These are phyloP conservation scores for Botrytis elliptica DNA, from an alignment of 2,329 filamentous ascomycete genomes.

Conservation along the genomic window DNA sequence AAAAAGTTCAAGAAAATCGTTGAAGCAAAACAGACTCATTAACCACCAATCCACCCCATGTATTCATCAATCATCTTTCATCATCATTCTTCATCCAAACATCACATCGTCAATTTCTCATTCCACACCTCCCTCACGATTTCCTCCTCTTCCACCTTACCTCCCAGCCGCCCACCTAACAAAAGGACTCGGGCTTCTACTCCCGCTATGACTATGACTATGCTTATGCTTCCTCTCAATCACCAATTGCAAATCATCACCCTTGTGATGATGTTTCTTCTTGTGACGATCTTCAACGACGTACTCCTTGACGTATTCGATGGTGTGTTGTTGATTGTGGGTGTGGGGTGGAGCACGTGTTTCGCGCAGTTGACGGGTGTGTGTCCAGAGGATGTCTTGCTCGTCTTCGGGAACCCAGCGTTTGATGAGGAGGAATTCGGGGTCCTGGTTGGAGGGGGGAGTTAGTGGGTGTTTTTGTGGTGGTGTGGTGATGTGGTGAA, in stretches of 20 bases:
- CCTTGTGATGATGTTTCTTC: constrained; percentile 31
- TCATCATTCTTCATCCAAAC: not conserved
- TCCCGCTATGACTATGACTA: constrained; percentile 5
- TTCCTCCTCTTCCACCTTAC: not conserved
- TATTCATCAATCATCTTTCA: not conserved
- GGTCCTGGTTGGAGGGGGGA: constrained; percentile 47
- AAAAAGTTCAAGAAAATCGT: not conserved
- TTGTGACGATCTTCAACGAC: constrained; percentile 35
- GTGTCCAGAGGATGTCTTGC: constrained; percentile 70
- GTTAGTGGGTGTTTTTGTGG: not conserved
- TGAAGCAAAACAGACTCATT: not conserved
- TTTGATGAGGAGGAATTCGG: constrained; percentile 71
- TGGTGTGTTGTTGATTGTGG: constrained; percentile 8
- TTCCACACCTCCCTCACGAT: not conserved
- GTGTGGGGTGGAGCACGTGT: constrained; percentile 28
- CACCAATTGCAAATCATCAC: constrained; percentile 18
- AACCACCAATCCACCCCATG: not conserved
- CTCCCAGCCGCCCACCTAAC: constrained; percentile 21
- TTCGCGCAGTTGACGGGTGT: constrained; percentile 57
- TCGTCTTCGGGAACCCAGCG: constrained; percentile 69
- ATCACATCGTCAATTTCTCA: not conserved
- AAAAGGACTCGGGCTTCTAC: constrained; percentile 15
- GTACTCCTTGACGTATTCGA: constrained; percentile 35
- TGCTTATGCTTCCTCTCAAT: constrained; percentile 21
- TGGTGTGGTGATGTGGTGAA: too few relatives aligned